Percentiles rank a stretch among this genome's conserved stretches.
phyloP scores from a whole-genome alignment of 352 stramenopile species.

The Aphanomyces astaci region DNA sequence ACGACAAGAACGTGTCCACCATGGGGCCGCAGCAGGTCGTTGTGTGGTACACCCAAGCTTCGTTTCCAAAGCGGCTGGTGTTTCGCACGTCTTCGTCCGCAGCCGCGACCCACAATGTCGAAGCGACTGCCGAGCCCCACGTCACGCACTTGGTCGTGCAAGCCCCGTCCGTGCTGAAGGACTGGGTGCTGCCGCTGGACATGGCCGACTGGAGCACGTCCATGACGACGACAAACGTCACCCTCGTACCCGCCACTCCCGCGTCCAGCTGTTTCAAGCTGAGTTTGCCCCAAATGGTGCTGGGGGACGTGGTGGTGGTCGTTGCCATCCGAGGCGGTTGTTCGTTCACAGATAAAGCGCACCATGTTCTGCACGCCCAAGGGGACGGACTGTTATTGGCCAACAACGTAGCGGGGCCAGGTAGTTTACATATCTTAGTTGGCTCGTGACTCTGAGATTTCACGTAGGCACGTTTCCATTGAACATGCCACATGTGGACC shows the following conservation, averaged over 20 bases:
- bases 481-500: slow-evolving; percentile 27
- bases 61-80: slow-evolving; percentile 2
- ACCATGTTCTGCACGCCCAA: slow-evolving; percentile 28
- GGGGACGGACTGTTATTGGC: slow-evolving; percentile 43
- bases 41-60: slow-evolving; percentile 36
- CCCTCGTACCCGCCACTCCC: slow-evolving; percentile 32
- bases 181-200: slow-evolving; percentile 47
- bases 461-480: slow-evolving; percentile 35
- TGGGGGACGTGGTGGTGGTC: slow-evolving; percentile 25
- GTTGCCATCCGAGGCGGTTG: slow-evolving; percentile 49
- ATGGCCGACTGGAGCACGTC: slow-evolving; percentile 48
- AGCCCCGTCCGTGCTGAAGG: slow-evolving; percentile 33
- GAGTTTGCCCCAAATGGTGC: background rate
- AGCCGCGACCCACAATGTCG: no score
- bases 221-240: slow-evolving; percentile 22
- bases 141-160: slow-evolving; percentile 38
- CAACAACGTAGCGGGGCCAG: slow-evolving; percentile 56
- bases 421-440: background rate
- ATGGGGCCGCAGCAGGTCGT: slow-evolving; percentile 50
- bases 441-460: background rate
- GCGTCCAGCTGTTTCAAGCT: slow-evolving; percentile 37
- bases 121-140: background rate
- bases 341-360: slow-evolving; percentile 62
- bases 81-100: no score
- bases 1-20: slow-evolving; percentile 49